Conservation (phyloP, 495 filamentous ascomycete species). For the Talaromyces adpressus region DNA sequence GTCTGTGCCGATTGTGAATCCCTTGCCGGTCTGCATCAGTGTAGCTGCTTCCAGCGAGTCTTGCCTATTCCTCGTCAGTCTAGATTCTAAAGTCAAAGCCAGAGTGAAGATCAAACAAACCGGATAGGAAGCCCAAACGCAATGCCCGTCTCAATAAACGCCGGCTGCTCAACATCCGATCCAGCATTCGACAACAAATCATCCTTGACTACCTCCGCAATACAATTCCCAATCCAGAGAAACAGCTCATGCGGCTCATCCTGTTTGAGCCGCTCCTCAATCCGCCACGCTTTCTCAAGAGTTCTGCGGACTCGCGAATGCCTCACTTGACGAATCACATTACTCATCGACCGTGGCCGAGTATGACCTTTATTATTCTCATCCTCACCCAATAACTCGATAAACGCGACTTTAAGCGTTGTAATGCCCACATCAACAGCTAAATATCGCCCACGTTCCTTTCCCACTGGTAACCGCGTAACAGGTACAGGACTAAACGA, state of each 20-base stretch:
- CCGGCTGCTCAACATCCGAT: constrained; percentile 33
- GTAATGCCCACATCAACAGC: constrained; percentile 78
- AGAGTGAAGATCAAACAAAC: constrained; percentile 45
- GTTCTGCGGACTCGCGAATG: constrained; percentile 47
- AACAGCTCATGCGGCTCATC: constrained; percentile 70
- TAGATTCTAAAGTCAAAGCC: no score
- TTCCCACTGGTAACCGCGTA: constrained; percentile 56
- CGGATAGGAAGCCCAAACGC: constrained; percentile 87
- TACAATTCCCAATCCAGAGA: constrained; percentile 70
- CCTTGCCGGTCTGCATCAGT: constrained; percentile 83
- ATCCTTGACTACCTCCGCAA: constrained; percentile 61
- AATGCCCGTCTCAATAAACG: constrained; percentile 66
- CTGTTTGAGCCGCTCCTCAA: constrained; percentile 70
- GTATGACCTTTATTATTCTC: constrained; percentile 18
- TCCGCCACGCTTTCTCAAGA: constrained; percentile 69
- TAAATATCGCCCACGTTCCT: constrained; percentile 62
- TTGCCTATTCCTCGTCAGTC: constrained; percentile 46
- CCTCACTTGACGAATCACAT: constrained; percentile 39
- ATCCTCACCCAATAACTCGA: constrained; percentile 53
- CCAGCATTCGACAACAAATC: constrained; percentile 34
- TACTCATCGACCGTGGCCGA: constrained; percentile 21
- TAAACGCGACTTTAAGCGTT: constrained; percentile 74
- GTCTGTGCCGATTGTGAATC: constrained; percentile 68
- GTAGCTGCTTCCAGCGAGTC: constrained; percentile 66
- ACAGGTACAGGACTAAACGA: constrained; percentile 78